A percentile compares a stretch with the other conserved stretches of the same genome.
phyloP scores from a whole-genome alignment of 2,329 filamentous ascomycete genomes.

The Cylindrodendrum hubeiense region DNA sequence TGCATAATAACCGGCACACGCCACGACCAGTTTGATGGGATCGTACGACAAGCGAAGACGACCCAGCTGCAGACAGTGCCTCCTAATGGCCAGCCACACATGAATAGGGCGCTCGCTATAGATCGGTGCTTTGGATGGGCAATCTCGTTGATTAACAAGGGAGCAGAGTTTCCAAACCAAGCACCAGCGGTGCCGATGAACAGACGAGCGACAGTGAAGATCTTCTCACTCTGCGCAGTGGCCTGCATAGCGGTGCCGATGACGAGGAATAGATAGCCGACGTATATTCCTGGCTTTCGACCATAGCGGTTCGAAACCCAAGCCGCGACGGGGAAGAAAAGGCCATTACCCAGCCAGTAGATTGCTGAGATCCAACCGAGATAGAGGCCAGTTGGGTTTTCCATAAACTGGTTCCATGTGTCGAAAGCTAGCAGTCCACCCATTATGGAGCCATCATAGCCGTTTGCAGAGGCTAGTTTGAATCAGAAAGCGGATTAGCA shows the following conservation, averaged over 20 bases:
- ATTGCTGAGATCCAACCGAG: conserved; percentile 41
- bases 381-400: conserved; percentile 30
- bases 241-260: conserved; percentile 31
- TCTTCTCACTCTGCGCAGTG: conserved; percentile 28
- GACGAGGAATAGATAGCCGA: conserved; percentile 33
- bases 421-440: conserved; percentile 32
- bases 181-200: conserved; percentile 31
- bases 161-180: conserved; percentile 29
- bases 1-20: conserved; percentile 40
- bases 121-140: conserved; percentile 30
- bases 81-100: conserved; percentile 35
- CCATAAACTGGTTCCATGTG: conserved; percentile 39
- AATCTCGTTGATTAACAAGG: conserved; percentile 33
- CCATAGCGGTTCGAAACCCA: conserved; percentile 30
- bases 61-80: conserved; percentile 34
- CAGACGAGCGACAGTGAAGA: conserved; percentile 29
- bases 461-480: conserved; percentile 30
- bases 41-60: conserved; percentile 31
- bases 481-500: not conserved
- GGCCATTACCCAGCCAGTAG: conserved; percentile 40
- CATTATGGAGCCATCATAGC: conserved; percentile 29
- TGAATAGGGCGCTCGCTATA: conserved; percentile 30
- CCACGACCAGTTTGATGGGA: conserved; percentile 40
- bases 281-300: conserved; percentile 24
- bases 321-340: conserved; percentile 31